Evolutionary conservation across 2,329 filamentous ascomycete species (phyloP).

Genomic region (Penicillium sp.): DNA sequence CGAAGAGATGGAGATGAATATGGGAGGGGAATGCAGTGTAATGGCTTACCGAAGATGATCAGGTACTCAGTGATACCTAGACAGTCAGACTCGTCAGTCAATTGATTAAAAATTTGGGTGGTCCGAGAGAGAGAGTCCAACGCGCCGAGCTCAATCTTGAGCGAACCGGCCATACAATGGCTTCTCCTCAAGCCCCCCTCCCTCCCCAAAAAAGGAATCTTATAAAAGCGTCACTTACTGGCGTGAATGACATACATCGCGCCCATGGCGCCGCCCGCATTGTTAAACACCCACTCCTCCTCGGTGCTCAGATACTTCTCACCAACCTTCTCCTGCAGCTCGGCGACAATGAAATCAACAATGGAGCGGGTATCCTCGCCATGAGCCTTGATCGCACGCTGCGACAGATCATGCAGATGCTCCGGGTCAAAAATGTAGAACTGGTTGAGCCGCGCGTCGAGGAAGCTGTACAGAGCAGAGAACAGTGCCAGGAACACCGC

Average conservation of each 20-base stretch:
- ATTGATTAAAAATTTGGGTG: not conserved
- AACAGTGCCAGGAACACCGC: constrained; percentile 42
- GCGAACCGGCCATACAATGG: not conserved
- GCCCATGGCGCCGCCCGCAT: constrained; percentile 88
- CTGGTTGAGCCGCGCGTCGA: constrained; percentile 44
- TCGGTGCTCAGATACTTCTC: constrained; percentile 64
- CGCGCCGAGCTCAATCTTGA: not conserved
- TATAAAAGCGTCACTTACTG: constrained; percentile 56
- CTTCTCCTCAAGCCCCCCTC: no score
- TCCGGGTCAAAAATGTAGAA: constrained; percentile 76
- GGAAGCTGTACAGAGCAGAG: constrained; percentile 41
- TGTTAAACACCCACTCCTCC: constrained; percentile 90
- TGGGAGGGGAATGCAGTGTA: not conserved
- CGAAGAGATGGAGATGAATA: not conserved
- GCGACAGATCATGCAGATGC: constrained; percentile 69
- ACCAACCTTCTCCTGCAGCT: constrained; percentile 60
- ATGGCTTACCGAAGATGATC: constrained; percentile 72
- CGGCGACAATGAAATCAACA: constrained; percentile 69
- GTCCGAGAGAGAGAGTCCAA: not conserved
- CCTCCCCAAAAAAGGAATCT: not conserved
- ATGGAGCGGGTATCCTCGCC: constrained; percentile 75
- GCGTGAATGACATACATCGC: constrained; percentile 89
- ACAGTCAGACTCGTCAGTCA: constrained; percentile 3
- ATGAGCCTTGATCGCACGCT: constrained; percentile 67
- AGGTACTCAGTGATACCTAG: constrained; percentile 77